Evolutionary conservation across 2,329 filamentous ascomycete species (phyloP).

Genomic region (Dactylellina parvicollis): DNA sequence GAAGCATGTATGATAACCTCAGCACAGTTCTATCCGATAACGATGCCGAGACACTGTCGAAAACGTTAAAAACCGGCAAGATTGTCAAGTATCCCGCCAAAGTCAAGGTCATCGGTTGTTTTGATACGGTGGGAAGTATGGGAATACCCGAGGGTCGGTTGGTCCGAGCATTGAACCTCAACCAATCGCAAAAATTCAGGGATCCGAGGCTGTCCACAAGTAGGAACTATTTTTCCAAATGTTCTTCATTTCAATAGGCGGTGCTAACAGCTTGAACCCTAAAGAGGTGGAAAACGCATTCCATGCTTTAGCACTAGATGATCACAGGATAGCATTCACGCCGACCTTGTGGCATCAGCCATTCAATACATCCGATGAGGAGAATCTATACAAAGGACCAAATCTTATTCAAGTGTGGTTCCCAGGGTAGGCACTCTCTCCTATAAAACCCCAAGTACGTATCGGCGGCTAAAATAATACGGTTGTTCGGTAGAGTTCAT

Average conservation of each 20-base stretch:
- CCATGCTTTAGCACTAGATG: constrained; percentile 62
- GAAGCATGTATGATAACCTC: constrained; percentile 37
- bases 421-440: constrained; percentile 32
- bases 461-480: background rate
- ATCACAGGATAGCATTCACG: constrained; percentile 63
- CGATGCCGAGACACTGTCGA: constrained; percentile 32
- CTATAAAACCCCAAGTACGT: background rate
- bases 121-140: constrained; percentile 60
- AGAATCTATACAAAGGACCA: constrained; percentile 27
- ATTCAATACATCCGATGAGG: constrained; percentile 56
- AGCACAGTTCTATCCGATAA: constrained; percentile 45
- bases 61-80: constrained; percentile 39
- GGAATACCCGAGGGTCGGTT: constrained; percentile 58
- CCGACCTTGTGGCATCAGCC: constrained; percentile 68
- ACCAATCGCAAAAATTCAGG: constrained; percentile 53
- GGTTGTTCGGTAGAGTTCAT: constrained; percentile 67
- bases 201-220: constrained; percentile 41
- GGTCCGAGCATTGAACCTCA: constrained; percentile 53
- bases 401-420: constrained; percentile 52
- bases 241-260: background rate
- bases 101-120: constrained; percentile 60
- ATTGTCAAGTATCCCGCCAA: constrained; percentile 41
- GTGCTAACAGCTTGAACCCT: constrained; percentile 32
- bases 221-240: background rate
- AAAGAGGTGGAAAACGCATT: constrained; percentile 61